Evolutionary conservation across 2,329 filamentous ascomycete genomes (phyloP), one percentile per base, ranked within the genome.

Genomic region (Hypoxylon sp.): DNA sequence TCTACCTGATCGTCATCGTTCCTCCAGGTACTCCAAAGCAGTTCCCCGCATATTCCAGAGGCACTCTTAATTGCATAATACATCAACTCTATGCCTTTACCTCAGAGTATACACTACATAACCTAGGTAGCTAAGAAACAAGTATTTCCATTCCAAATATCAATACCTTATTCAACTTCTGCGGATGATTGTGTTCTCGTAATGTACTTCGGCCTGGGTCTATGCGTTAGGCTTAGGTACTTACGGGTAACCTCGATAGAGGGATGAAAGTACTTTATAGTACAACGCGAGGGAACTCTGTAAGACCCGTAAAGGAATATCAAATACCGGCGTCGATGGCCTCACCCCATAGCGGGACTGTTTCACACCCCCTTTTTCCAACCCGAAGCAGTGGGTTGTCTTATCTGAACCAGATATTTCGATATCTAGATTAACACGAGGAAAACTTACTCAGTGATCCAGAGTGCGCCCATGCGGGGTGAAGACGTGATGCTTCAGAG

Each of bases 21-120:
- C 62, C 62, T 56, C 58, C 34, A 48, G 57, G 54, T 62, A 41
- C 24, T 48, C 43, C 52, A n/a, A 41, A 41, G 37, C n/a, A 13
- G 37, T 41, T 41, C 37, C 37, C 37, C 37, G 37, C 37, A 41
- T 41, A 41, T 19, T 41, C 6, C 4, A 19, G 19, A 39, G 19
- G 6, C 37, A 34, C 37, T 6, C 37, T 19, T 41, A 41, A 41
- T 41, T 41, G 37, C 37, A 41, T 41, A 19, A 6, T 41, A 19
- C 4, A 7, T 3, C 37, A 6, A n/a, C 37, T 41, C 17, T 39
- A 39, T 13, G 13, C 8, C 19, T 13, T 15, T 34, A 34, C 32
- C 11, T 34, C 32, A 3, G 32, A 34, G 32, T 34, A 15, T 15
- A 4, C 6, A 15, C 15, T 15, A 34, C 32, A 15, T 19, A 17